phyloP scores from a whole-genome alignment of 805 yeast genomes.

The Metschnikowia similis region DNA sequence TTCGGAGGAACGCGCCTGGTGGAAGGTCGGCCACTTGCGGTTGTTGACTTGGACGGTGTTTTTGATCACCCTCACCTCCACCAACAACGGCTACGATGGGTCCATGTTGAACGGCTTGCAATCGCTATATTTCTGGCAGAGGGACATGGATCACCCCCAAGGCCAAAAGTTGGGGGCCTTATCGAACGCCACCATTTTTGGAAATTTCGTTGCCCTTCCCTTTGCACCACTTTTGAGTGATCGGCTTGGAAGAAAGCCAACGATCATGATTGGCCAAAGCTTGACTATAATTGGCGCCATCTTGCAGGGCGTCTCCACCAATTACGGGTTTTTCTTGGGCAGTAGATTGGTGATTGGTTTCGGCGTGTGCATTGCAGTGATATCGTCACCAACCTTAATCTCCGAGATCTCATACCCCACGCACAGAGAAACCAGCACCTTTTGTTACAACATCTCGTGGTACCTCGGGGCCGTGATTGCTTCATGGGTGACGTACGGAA shows the following conservation, averaged over 20 bases:
- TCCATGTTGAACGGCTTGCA: conserved; percentile 48
- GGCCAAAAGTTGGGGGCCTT: conserved; percentile 22
- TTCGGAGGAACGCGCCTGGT: conserved; percentile 25
- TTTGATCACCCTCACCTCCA: conserved; percentile 42
- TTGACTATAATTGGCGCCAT: conserved; percentile 32
- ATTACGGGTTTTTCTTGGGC: conserved; percentile 34
- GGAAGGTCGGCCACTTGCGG: conserved; percentile 34
- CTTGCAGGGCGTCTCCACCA: conserved; percentile 34
- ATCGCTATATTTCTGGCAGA: conserved; percentile 38
- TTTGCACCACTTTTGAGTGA: conserved; percentile 24
- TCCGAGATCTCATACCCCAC: conserved; percentile 49
- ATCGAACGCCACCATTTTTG: conserved; percentile 27
- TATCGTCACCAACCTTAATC: conserved; percentile 46
- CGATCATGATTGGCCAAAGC: conserved; percentile 25
- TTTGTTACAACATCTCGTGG: conserved; percentile 51
- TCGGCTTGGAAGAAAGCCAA: conserved; percentile 37
- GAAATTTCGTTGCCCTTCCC: conserved; percentile 30
- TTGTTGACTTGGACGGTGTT: conserved; percentile 35
- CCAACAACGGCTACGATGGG: conserved; percentile 33
- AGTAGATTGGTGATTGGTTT: conserved; percentile 47
- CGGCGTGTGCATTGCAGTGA: conserved; percentile 40
- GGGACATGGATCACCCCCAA: conserved; percentile 26
- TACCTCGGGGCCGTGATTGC: conserved; percentile 52
- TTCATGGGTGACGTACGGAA: conserved; percentile 49
- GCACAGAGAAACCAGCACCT: conserved; percentile 26